Base-by-base conservation (phyloP, 2,329 filamentous ascomycete species). In the Endoconidiophora laricicola region DNA sequence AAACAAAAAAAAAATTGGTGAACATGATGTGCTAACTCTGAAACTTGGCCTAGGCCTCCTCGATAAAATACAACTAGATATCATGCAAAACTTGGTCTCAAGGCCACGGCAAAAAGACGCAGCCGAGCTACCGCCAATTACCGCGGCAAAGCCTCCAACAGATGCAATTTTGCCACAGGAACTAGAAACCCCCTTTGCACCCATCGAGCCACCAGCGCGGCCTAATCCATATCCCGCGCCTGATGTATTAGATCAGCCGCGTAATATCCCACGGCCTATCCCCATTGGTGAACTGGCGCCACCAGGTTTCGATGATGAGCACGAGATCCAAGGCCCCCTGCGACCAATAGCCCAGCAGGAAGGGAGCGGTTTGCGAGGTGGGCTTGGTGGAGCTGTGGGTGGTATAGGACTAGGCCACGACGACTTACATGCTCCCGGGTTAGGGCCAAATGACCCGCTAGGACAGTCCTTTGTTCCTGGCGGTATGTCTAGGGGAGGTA, bases 261-360 rank as follows among this genome's bases (percentile, higher is more conserved):
- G 42, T 14, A 52, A 49, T 6, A 20, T 43, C 16, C 37, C 46
- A 18, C 83, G 22, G 9, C 44, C 83, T 1, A 60, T 78, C 14
- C 87, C 88, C 0, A 66, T 73, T 0, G 79, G 72, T 7, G 84
- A 88, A 56, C 87, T 94, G 56, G 78, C 82, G 0, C 88, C 90
- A 0, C 91, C 91, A 0, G 86, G 78, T 18, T 96, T 96, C 56
- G 91, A 96, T 56, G 90, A 98, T 61, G 87, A 95, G 60, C 81
- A 86, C 58, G 86, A 95, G 55, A 73, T 95, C 53, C 79, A 84
- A 54, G 71, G 79, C 1, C 83, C 79, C 0, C 72, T 74, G 2
- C 74, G 79, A 7, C 39, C 29, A 10, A 36, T 33, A 4, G 69
- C 72, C 55, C 61, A 36, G 4, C 51, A 42, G 62, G 29, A 12